Base-by-base conservation (phyloP, 495 filamentous ascomycete species). In the Bacidia gigantensis region DNA sequence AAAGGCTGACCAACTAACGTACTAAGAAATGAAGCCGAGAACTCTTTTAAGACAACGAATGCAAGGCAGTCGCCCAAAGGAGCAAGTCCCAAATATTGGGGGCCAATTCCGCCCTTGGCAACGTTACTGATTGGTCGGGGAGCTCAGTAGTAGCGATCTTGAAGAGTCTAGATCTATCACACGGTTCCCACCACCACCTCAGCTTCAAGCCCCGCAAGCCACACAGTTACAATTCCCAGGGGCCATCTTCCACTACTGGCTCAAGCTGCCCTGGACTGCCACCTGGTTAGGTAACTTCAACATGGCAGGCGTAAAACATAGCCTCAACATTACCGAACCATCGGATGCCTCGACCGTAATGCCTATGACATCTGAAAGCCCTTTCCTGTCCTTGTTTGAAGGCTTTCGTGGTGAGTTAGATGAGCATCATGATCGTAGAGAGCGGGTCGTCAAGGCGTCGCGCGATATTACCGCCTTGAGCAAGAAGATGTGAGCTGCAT, bases 371-470 rank as follows among this genome's bases (percentile, higher is more conserved):
- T 17, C 41, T 18, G 20, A 7, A 7, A 17, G 14, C 12, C 41
- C 41, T 44, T 44, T 83, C 60, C 77, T 84, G 50, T 71, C 81
- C 44, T 87, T 96, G 75, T 98, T 98, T 59, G 82, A 85, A 62
- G 66, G 58, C 26, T 90, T 97, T 62, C 83, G 89, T 53, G 69
- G 81, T 53, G 90, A 96, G 65, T 74, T 98, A 5, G 93, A 97
- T 61, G 81, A 88, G 65, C 90, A 98, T 62, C 86, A 98, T 57
- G 93, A 95, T 67, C 81, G 90, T 11, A 80, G 92, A 32, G 89
- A 95, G 66, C 77, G 84, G 23, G 76, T 95, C 51, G 86, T 90
- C 54, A 97, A 96, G 68, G 80, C 80, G 1, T 88, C 84, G 12
- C 72, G 90, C 39, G 92, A 97, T 68, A 83, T 97, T 55, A 98